Evolutionary conservation across 225 moss, liverwort and hornwort genomes (phyloP), one percentile per base, ranked within the genome.

Genomic region (Sphagnum contortum): DNA sequence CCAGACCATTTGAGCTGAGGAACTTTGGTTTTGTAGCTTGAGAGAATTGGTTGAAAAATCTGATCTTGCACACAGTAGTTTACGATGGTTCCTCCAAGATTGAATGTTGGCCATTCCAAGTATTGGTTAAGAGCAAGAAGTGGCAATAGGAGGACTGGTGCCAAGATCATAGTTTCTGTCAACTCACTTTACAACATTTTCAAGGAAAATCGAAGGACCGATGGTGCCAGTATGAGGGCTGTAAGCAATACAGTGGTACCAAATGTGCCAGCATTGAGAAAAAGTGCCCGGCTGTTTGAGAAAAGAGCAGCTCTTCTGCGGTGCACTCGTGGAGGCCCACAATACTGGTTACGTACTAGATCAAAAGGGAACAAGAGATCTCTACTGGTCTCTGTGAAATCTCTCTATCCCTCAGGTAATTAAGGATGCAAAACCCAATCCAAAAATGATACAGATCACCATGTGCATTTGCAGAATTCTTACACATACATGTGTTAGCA

Each of bases 41-140:
- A 13, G 58, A 4, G 5, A 61, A 10, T 61, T 8, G 29, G 29
- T 45, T 44, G 9, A 48, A 6, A 8, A 48, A 8, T 8, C 10
- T 11, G 8, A 7, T 61, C 61, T 8, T 48, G n/a, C 6, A n/a
- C 46, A 8, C 45, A 61, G 8, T 4, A 10, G 5, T 64, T 69
- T 60, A 73, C 68, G 66, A 83, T 79, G 83, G 79, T 79, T 58
- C 79, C 73, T 44, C 74, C 76, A 59, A 74, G 76, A 59, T 64
- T 79, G 64, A 71, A 62, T 68, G 63, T 63, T 2, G 70, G 77
- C 48, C 67, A 70, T 29, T 77, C 80, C 47, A 77, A 80, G 60
- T 83, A 83, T 47, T 83, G 83, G 83, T 72, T 83, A 67, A 70
- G 83, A 77, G 79, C 83, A 68, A 76, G 83, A 65, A 72, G 72